These are phyloP conservation scores for Bipolaris sorokiniana DNA, from an alignment of 2,329 filamentous ascomycete species.

Conservation along the genomic window DNA sequence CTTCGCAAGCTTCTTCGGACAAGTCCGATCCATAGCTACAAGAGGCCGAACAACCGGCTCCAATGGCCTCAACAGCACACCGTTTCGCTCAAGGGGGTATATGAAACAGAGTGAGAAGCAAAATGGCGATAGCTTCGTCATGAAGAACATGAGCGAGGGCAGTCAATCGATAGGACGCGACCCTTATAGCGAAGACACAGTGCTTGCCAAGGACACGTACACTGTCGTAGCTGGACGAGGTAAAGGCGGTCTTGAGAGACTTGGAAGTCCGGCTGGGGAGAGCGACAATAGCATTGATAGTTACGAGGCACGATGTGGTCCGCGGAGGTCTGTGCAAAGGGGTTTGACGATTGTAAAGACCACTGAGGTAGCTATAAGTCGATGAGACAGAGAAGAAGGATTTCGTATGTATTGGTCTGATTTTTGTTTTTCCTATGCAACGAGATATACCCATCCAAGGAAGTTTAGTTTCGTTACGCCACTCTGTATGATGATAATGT, in stretches of 20 bases:
- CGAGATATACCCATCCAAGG: neutral
- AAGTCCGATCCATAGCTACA: constrained; percentile 28
- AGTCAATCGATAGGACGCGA: constrained; percentile 11
- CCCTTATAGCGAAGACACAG: constrained; percentile 19
- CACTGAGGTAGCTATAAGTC: constrained; percentile 25
- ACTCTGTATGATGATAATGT: neutral
- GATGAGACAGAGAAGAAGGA: neutral
- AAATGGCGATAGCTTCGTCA: constrained; percentile 8
- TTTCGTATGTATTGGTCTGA: neutral
- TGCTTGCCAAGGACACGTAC: constrained; percentile 20
- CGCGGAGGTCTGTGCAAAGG: constrained; percentile 15
- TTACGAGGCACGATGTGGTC: constrained; percentile 9
- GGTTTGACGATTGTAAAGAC: constrained; percentile 26
- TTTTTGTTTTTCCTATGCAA: neutral
- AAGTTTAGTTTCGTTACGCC: neutral
- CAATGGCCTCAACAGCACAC: constrained; percentile 12
- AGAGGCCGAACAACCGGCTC: constrained; percentile 20
- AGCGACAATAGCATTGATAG: constrained; percentile 11
- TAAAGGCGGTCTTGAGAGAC: constrained; percentile 2
- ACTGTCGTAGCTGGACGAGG: constrained; percentile 13
- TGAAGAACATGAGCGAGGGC: constrained; percentile 22
- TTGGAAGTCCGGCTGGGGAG: neutral
- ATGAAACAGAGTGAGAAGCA: constrained; percentile 18
- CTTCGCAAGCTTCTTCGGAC: constrained; percentile 33
- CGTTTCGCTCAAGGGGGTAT: constrained; percentile 29